These are phyloP conservation scores for Monosporozyma aquatica DNA, from an alignment of 805 yeast genomes.

Conservation along the genomic window DNA sequence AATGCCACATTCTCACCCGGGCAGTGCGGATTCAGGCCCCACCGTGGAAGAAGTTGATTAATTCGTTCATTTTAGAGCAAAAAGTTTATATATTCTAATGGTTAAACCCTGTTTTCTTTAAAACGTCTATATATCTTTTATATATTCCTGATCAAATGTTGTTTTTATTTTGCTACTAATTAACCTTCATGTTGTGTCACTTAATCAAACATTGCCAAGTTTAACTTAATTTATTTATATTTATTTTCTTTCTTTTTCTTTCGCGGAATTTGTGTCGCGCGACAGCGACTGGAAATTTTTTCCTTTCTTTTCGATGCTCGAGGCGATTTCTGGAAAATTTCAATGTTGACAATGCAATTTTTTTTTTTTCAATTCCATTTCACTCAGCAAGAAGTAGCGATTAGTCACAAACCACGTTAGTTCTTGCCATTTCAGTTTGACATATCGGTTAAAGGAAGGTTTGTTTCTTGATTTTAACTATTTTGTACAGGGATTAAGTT, in stretches of 20 bases:
- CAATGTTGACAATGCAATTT: neutral
- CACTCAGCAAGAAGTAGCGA: neutral
- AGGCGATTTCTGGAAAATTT: neutral
- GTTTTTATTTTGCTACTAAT: too few species aligned
- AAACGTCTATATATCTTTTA: too few species aligned
- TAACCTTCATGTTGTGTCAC: too few species aligned
- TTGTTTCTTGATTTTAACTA: neutral
- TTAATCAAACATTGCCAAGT: too few species aligned
- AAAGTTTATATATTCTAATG: too few species aligned
- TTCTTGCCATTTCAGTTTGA: neutral
- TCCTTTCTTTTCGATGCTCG: neutral
- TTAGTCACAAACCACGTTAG: neutral
- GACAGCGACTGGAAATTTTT: neutral
- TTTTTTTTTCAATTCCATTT: neutral
- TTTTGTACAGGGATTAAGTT: too few species aligned
- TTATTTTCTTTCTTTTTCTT: too few species aligned
- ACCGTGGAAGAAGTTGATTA: conserved; percentile 77
- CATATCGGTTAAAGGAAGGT: neutral
- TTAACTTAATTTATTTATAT: too few species aligned
- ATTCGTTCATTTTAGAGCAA: neutral
- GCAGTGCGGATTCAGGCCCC: conserved; percentile 40
- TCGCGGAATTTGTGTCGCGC: neutral
- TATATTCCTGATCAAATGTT: too few species aligned
- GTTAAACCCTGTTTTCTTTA: too few species aligned
- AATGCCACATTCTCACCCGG: conserved; percentile 42